Evolutionary conservation across 1,284 basidiomycete species (phyloP).

Genomic region (Ustilago vetiveriae): DNA sequence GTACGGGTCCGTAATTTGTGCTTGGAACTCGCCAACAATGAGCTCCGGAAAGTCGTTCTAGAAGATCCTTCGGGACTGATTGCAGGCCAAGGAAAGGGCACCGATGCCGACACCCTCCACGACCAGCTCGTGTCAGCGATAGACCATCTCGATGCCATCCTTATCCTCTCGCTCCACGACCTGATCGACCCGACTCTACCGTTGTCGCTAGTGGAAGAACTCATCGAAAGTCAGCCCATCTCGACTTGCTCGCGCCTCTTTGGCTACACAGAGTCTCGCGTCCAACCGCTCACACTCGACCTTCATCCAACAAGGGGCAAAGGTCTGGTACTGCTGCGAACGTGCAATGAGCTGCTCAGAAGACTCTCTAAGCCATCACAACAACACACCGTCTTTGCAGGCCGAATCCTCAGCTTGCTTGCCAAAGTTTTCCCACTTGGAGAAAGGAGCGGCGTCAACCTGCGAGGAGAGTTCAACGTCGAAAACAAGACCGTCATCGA

Average conservation of each 20-base stretch:
- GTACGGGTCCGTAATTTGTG: constrained; percentile 36
- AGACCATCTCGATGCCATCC: constrained; percentile 49
- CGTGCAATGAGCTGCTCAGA: constrained; percentile 84
- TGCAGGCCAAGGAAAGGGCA: neutral
- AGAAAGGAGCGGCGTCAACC: constrained; percentile 87
- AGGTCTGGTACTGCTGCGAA: constrained; percentile 81
- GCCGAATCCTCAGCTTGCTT: constrained; percentile 84
- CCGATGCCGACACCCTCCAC: neutral
- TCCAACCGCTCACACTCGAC: constrained; percentile 49
- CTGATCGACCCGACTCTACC: constrained; percentile 50
- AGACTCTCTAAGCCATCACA: constrained; percentile 83
- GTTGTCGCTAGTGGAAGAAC: constrained; percentile 51
- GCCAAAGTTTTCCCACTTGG: constrained; percentile 85
- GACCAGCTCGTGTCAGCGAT: constrained; percentile 11
- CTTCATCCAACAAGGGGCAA: constrained; percentile 87
- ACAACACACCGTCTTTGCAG: constrained; percentile 81
- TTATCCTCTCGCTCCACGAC: constrained; percentile 38
- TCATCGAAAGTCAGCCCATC: constrained; percentile 52
- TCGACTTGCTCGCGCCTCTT: constrained; percentile 53
- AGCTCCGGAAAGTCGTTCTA: constrained; percentile 39
- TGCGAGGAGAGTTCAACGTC: constrained; percentile 80
- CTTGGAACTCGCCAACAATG: constrained; percentile 45
- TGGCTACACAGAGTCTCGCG: constrained; percentile 49
- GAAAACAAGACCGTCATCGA: constrained; percentile 70
- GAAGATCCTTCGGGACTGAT: constrained; percentile 18